phyloP scores from a whole-genome alignment of 441 rosid species.

The Pelargonium fulgidum region DNA sequence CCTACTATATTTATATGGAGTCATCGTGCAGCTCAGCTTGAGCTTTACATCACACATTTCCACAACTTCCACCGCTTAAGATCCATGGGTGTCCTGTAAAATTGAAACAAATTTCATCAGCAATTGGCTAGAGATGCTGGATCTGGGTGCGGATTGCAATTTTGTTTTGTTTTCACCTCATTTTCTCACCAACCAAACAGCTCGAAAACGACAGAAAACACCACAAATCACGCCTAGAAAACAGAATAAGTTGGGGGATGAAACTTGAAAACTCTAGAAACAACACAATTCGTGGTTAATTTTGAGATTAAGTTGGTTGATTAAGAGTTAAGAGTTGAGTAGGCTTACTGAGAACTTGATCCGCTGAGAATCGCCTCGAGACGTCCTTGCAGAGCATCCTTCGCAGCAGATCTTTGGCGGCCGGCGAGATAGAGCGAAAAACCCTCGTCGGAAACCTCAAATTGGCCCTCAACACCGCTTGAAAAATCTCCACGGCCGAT shows the following conservation, averaged over 20 bases:
- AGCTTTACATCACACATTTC: background rate
- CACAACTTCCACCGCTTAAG: constrained; percentile 19
- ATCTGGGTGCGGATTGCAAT: background rate
- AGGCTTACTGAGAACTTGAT: constrained; percentile 73
- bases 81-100: constrained; percentile 54
- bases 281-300: background rate
- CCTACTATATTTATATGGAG: background rate
- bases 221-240: background rate
- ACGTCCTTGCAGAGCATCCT: constrained; percentile 66
- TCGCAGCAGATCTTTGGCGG: constrained; percentile 64
- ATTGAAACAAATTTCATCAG: background rate
- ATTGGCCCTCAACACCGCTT: constrained; percentile 60
- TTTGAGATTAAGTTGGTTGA: background rate
- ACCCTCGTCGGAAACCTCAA: constrained; percentile 52
- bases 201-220: too few species aligned
- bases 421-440: constrained; percentile 46
- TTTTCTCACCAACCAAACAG: constrained; percentile 1
- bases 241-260: background rate
- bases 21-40: too few species aligned
- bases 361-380: constrained; percentile 69
- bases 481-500: constrained; percentile 58
- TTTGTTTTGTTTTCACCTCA: background rate
- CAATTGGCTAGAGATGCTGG: too few species aligned
- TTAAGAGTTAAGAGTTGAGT: background rate
- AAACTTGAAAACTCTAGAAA: background rate